A percentile compares a stretch with the other conserved stretches of the same genome.
These are phyloP conservation scores for Larix kaempferi DNA, from an alignment of 75 land plant species.

Conservation along the genomic window DNA sequence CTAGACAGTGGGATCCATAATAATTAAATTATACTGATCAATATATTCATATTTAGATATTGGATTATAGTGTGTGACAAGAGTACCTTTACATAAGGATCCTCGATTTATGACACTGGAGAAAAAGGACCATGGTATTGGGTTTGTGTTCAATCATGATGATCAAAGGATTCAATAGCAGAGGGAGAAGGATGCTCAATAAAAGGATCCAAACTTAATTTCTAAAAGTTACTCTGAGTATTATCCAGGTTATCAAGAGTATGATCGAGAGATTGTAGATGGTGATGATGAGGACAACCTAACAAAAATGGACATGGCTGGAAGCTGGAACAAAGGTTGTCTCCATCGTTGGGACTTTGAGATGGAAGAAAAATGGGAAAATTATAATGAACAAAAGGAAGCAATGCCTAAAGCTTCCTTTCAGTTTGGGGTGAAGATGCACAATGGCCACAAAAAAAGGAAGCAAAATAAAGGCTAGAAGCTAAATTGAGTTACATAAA, in stretches of 20 bases:
- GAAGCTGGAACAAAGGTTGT: conserved; percentile 94
- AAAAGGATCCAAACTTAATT: conserved; percentile 96
- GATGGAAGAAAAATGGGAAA: conserved; percentile 97
- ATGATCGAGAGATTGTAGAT: conserved; percentile 89
- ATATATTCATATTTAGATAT: conserved; percentile 54
- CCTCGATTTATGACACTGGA: conserved; percentile 97
- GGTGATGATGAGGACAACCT: conserved; percentile 97
- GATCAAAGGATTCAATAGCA: conserved; percentile 77
- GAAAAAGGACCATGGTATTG: conserved; percentile 95
- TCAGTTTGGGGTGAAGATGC: conserved; percentile 99
- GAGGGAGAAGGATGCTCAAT: conserved; percentile 89
- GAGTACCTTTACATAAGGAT: conserved; percentile 34
- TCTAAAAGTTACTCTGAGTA: conserved; percentile 98
- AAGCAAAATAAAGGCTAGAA: conserved; percentile 98
- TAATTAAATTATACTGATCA: conserved; percentile 73
- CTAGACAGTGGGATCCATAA: conserved; percentile 72
- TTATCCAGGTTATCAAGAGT: conserved; percentile 98
- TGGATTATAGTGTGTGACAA: conserved; percentile 36
- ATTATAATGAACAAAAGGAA: conserved; percentile 96
- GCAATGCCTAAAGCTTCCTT: conserved; percentile 99
- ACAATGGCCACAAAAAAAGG: conserved; percentile 94
- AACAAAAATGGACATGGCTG: conserved; percentile 99
- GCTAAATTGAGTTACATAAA: conserved; percentile 88
- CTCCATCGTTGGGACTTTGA: conserved; percentile 99
- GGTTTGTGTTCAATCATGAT: conserved; percentile 98